Percentiles rank a stretch among this genome's conserved stretches.
Conservation (phyloP, 768 basidiomycete species). For the Tulasnella sp. region DNA sequence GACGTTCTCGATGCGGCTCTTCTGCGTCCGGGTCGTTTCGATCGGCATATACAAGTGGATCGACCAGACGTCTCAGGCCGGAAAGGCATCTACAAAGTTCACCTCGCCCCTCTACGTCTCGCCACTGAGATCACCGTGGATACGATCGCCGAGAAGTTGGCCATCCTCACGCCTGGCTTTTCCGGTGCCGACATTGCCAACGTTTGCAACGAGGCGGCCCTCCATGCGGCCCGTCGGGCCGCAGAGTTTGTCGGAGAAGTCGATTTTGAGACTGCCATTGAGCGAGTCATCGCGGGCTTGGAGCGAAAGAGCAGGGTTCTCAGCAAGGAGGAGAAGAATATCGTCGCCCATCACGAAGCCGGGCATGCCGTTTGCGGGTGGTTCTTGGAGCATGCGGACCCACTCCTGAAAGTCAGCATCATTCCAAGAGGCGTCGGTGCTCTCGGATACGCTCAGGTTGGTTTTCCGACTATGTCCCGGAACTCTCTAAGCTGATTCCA, state of each 20-base stretch:
- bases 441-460: slow-evolving; percentile 89
- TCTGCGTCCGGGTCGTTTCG: slow-evolving; percentile 96
- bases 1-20: slow-evolving; percentile 94
- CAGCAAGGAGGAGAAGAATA: slow-evolving; percentile 94
- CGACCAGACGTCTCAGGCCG: slow-evolving; percentile 91
- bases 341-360: slow-evolving; percentile 97
- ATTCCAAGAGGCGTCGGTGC: slow-evolving; percentile 95
- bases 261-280: slow-evolving; percentile 96
- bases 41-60: slow-evolving; percentile 92
- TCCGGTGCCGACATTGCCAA: slow-evolving; percentile 99
- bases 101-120: slow-evolving; percentile 76
- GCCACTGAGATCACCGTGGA: slow-evolving; percentile 30
- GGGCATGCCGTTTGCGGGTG: slow-evolving; percentile 98
- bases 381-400: slow-evolving; percentile 97
- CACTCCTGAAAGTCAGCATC: slow-evolving; percentile 94
- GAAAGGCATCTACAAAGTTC: slow-evolving; percentile 88
- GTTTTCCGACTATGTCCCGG: slow-evolving; percentile 20
- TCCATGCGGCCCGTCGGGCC: slow-evolving; percentile 82
- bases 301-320: slow-evolving; percentile 93
- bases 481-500: not conserved
- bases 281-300: slow-evolving; percentile 93
- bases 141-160: slow-evolving; percentile 80
- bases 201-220: slow-evolving; percentile 95
- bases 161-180: slow-evolving; percentile 94
- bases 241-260: slow-evolving; percentile 69